Conservation (phyloP, 1,284 basidiomycete genomes). For the Cutaneotrichosporon cavernicola region DNA sequence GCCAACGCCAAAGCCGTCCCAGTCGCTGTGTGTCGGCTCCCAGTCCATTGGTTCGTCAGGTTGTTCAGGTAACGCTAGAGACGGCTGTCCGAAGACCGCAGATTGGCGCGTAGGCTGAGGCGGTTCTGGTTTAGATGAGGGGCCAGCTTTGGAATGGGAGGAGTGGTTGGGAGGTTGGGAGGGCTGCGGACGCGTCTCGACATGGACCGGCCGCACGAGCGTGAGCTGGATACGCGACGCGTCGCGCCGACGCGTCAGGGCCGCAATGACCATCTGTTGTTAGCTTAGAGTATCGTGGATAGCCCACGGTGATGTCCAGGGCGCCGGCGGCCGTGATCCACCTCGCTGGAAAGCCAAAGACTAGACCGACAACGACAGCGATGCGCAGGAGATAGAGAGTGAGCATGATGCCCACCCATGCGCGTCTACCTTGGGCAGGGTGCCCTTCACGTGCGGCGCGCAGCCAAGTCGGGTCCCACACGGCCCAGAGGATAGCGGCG, state of each 20-base stretch:
- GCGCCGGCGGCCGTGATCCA: not conserved
- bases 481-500: constrained; percentile 40
- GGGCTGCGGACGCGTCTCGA: not conserved
- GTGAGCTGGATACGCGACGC: constrained; percentile 13
- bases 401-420: constrained; percentile 37
- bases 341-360: constrained; percentile 3
- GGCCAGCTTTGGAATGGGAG: not conserved
- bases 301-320: constrained; percentile 11
- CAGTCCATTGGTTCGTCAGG: constrained; percentile 45
- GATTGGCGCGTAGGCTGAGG: constrained; percentile 19
- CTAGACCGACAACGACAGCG: not conserved
- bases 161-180: not conserved
- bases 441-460: constrained; percentile 17
- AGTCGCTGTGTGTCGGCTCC: constrained; percentile 41
- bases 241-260: constrained; percentile 13
- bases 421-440: constrained; percentile 28
- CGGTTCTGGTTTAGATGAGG: not conserved
- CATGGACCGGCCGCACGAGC: constrained; percentile 11
- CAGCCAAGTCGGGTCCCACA: constrained; percentile 48
- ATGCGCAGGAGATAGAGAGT: constrained; percentile 11
- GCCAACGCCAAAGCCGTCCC: constrained; percentile 43
- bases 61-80: constrained; percentile 21
- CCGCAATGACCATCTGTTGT: constrained; percentile 11
- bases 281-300: not conserved
- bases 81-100: constrained; percentile 40